Base-by-base conservation (phyloP, 495 filamentous ascomycete genomes). In the Hypoxylon rickii region DNA sequence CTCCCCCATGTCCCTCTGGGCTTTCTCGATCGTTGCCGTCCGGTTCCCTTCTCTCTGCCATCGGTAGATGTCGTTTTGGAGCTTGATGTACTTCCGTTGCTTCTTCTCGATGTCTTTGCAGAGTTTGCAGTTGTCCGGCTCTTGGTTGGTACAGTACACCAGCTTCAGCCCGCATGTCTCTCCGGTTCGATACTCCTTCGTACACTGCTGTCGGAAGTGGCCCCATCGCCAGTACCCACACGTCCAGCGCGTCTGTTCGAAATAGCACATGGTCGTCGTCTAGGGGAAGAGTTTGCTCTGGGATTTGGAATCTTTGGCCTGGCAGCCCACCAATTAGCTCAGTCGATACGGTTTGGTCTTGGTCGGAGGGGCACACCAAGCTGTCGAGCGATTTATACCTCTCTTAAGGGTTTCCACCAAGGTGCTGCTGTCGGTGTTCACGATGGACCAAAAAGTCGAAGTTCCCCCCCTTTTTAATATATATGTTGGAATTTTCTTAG, bases 161-260 rank as follows among this genome's bases (percentile, higher is more conserved):
- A 97, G 85, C 78, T 88, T 94, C 79, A 96, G 91, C 64, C 94
- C 94, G 75, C 94, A 98, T 34, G 94, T 97, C 81, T 98, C 94
- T 68, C 94, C 94, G 42, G 88, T 97, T 64, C 95, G 90, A 77
- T 97, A 96, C 67, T 98, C 94, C 74, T 88, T 89, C 70, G 88
- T 86, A 84, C 95, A 98, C 61, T 96, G 94, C 73, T 92, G 83
- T 57, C 89, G 86, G 81, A 97, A 97, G 72, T 86, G 86, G 62
- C 89, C 89, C 94, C 95, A 98, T 73, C 92, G 93, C 85, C 86
- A 97, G 80, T 94, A 93, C 66, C 86, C 86, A 76, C 94, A 98
- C 33, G 44, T 58, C 76, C 80, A 87, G 24, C 76, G 73, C 53
- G 77, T 79, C 59, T 83, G 80, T 54, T 86, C 84, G 70, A 79